Conservation (phyloP, 1,284 basidiomycete genomes). For the Puccinia coronata region DNA sequence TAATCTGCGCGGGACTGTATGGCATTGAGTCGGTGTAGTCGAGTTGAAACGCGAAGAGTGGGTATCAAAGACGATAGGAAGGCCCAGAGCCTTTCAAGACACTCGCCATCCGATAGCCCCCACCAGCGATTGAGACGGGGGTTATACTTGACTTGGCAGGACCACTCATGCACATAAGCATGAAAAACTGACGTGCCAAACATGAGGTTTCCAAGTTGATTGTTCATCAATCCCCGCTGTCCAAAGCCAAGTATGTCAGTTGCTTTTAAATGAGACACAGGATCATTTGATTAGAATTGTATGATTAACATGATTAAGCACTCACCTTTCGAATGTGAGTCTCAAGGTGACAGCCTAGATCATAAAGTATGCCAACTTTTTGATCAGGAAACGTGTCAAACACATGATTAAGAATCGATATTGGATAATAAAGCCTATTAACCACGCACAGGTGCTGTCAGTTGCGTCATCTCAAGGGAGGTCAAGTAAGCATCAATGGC, state of each 20-base stretch:
- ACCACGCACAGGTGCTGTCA: not conserved
- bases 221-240: not conserved
- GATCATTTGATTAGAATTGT: no score
- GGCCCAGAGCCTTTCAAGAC: not conserved
- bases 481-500: no score
- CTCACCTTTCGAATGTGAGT: constrained; percentile 16
- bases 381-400: not conserved
- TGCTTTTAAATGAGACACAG: no score
- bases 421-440: constrained; percentile 33
- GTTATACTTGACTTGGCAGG: constrained; percentile 13
- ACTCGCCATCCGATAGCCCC: constrained; percentile 1
- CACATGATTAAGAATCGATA: not conserved
- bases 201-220: not conserved
- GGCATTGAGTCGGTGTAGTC: not conserved
- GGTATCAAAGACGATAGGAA: not conserved
- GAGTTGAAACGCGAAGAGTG: not conserved
- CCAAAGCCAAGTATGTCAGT: no score
- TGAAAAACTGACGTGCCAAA: not conserved
- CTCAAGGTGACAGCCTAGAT: constrained; percentile 32
- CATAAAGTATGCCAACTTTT: not conserved
- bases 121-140: not conserved
- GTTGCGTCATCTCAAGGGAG: not conserved
- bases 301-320: no score
- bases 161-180: constrained; percentile 7
- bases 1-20: not conserved